A percentile compares a stretch with the other conserved stretches of the same genome.
These are phyloP conservation scores for Metschnikowia orientalis DNA, from an alignment of 805 yeast species.

Conservation along the genomic window DNA sequence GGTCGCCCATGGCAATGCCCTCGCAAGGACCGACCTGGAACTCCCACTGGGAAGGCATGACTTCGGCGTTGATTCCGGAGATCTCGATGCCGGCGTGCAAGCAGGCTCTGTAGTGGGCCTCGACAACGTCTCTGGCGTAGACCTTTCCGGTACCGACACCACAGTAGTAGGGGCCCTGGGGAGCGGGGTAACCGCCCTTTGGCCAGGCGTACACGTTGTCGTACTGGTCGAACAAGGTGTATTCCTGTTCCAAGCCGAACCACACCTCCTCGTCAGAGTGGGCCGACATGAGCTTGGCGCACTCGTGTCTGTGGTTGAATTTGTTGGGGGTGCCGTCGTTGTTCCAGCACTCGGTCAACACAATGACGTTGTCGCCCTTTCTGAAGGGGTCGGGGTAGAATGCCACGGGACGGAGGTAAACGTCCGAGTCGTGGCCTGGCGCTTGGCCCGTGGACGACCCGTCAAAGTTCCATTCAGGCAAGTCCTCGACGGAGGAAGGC, in stretches of 20 bases:
- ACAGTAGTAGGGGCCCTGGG: conserved; percentile 99
- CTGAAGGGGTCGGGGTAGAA: conserved; percentile 96
- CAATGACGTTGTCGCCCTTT: conserved; percentile 94
- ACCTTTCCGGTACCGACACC: conserved; percentile 99
- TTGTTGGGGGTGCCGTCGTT: conserved; percentile 99
- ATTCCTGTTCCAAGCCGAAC: conserved; percentile 99
- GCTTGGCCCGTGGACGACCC: conserved; percentile 99
- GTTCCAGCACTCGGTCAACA: conserved; percentile 95
- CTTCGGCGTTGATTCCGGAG: conserved; percentile 98
- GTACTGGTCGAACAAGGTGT: conserved; percentile 88
- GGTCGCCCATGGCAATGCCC: conserved; percentile 96
- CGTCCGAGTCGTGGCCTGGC: conserved; percentile 95
- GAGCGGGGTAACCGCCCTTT: conserved; percentile 99
- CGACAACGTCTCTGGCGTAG: conserved; percentile 95
- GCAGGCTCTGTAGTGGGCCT: conserved; percentile 99
- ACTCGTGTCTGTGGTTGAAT: conserved; percentile 96
- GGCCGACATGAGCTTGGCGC: conserved; percentile 91
- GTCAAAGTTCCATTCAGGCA: conserved; percentile 99
- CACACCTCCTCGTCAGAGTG: conserved; percentile 81
- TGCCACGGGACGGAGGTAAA: conserved; percentile 93
- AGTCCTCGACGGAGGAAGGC: conserved; percentile 71
- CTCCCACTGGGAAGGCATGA: conserved; percentile 99
- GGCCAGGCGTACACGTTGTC: conserved; percentile 98
- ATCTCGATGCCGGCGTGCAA: conserved; percentile 84
- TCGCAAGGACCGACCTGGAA: conserved; percentile 98